phyloP scores from a whole-genome alignment of 148 eudicot species.

The Rhododendron williamsianum region DNA sequence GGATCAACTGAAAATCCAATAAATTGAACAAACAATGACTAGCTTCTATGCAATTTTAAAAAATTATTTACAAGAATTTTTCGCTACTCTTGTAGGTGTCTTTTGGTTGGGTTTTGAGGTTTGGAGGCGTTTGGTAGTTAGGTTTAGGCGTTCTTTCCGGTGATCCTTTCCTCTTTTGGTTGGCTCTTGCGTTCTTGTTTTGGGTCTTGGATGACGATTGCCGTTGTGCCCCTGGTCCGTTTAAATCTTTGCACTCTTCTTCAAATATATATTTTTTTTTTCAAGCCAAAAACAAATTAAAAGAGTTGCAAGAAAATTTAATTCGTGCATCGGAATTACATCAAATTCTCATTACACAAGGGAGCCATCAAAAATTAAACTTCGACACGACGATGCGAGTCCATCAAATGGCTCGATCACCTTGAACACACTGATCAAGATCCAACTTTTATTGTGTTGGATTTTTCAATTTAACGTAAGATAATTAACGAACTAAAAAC shows the following conservation, averaged over 20 bases:
- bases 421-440: background rate
- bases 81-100: no score
- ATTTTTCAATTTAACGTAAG: background rate
- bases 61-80: no score
- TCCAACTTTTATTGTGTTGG: background rate
- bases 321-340: background rate
- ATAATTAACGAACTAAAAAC: background rate
- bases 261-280: no score
- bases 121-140: no score
- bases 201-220: no score
- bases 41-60: background rate
- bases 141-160: no score
- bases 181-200: no score
- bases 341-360: background rate
- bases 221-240: no score
- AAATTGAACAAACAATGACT: background rate
- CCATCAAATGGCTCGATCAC: background rate
- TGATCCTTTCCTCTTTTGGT: no score
- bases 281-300: background rate
- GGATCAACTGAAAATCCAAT: background rate
- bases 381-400: background rate
- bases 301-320: background rate
- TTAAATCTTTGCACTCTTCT: no score
- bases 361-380: background rate
- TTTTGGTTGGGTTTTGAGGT: no score